phyloP scores from a whole-genome alignment of 225 moss, liverwort and hornwort species.

The Pseudoscleropodium purum region DNA sequence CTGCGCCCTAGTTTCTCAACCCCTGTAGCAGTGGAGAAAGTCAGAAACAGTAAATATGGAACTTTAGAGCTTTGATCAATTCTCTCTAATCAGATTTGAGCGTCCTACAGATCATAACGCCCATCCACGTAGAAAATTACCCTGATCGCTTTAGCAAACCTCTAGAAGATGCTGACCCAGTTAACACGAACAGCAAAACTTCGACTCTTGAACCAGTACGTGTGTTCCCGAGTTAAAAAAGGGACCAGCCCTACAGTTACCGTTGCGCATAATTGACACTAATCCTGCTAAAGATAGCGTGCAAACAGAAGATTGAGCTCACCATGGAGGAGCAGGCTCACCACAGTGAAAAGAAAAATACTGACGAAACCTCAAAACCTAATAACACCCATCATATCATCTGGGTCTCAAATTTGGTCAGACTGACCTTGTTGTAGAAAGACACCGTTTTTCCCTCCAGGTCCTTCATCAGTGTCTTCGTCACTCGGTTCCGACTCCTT shows the following conservation, averaged over 20 bases:
- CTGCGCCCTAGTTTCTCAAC: conserved; percentile 18
- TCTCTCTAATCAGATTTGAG: background rate
- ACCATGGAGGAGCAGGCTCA: background rate
- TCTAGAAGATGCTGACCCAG: background rate
- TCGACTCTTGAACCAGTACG: background rate
- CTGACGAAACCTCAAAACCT: background rate
- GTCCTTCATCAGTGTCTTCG: conserved; percentile 44
- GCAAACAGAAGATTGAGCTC: background rate
- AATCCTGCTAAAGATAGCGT: background rate
- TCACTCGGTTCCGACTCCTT: conserved; percentile 57
- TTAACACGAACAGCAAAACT: background rate
- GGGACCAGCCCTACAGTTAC: background rate
- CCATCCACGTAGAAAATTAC: background rate
- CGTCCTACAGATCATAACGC: background rate
- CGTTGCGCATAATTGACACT: background rate
- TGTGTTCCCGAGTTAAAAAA: background rate
- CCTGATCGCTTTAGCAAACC: background rate
- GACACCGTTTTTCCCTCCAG: conserved; percentile 30
- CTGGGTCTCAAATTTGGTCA: conserved; percentile 6
- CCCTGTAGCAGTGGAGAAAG: background rate
- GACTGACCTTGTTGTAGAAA: conserved; percentile 22
- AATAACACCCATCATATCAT: background rate
- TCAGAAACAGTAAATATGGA: background rate
- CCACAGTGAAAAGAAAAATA: background rate
- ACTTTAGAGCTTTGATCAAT: background rate